Base-by-base conservation (phyloP, 441 rosid species). In the Populus trichocarpa region DNA sequence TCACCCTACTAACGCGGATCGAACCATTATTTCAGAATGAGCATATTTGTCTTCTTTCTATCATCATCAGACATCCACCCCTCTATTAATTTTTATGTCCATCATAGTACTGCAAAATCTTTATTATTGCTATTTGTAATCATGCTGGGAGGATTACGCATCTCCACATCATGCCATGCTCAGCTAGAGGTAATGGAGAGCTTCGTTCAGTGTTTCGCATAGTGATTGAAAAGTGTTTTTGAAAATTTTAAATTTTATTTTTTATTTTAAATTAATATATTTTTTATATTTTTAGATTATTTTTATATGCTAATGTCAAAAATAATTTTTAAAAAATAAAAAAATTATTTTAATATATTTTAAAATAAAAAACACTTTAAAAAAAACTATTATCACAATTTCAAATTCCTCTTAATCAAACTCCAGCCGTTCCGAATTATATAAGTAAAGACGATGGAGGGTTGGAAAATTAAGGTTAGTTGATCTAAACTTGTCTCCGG, bases 11-110 rank as follows among this genome's bases (percentile, higher is more conserved):
- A 33, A 40, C 23, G 69, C 77, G 69, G 77, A 74, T 74, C 77
- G 25, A 64, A 23, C 69, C 77, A 36, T 74, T 74, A 36, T 74
- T 74, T 59, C 77, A 74, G 77, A 63, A 74, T 74, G 86, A 84
- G 84, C 78, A 81, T 84, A 81, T 84, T 79, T 84, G 86, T 84
- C 82, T 14, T 84, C 38, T 76, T 53, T 25, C 78, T 20, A 46
- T 13, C 67, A 25, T 64, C 69, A 23, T 25, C 20, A 25, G 22
- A 36, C 46, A 35, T n/a, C 40, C 23, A 33, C 2, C 40, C n/a
- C 40, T 63, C 66, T 9, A 3, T 22, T 23, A 7, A 63, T 22
- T 63, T 63, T 63, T 63, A 63, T 23, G 66, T 22, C 66, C 66
- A 22, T 46, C 20, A 13, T 61, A 12, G 66, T 3, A 61, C 26